Conservation (phyloP, 108 stramenopile genomes). For the Pelagomonas calceolata region DNA sequence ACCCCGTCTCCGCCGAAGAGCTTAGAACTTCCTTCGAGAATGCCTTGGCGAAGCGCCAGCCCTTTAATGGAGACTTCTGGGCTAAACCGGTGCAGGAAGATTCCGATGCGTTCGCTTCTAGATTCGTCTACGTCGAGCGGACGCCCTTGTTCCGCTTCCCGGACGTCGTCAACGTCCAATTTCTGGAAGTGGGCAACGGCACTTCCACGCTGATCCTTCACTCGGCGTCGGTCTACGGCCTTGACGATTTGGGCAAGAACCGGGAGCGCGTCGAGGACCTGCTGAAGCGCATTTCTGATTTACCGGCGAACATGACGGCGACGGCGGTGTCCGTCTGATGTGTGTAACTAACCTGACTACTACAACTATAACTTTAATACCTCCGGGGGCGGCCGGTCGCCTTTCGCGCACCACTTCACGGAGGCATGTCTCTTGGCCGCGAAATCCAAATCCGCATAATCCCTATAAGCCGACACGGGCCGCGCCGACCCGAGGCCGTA, state of each 20-base stretch:
- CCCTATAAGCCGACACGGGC: background rate
- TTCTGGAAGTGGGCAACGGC: background rate
- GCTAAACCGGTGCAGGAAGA: background rate
- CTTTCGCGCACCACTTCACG: too few relatives aligned
- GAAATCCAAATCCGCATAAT: too few relatives aligned
- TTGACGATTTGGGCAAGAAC: background rate
- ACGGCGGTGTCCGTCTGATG: too few relatives aligned
- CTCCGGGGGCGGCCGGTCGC: too few relatives aligned
- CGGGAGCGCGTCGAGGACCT: background rate
- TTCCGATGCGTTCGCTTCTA: background rate
- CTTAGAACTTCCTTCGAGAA: background rate
- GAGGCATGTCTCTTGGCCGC: too few relatives aligned
- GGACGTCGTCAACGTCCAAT: background rate
- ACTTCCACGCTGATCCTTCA: background rate
- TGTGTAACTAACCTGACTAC: too few relatives aligned
- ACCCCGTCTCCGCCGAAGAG: background rate
- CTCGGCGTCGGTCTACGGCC: background rate
- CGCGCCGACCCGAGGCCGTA: background rate
- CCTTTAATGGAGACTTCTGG: background rate
- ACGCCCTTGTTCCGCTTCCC: background rate
- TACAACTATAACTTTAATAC: too few relatives aligned
- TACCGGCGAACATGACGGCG: too few relatives aligned
- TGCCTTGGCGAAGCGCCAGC: background rate
- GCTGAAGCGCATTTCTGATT: background rate
- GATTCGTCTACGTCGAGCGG: background rate